phyloP scores from a whole-genome alignment of 495 filamentous ascomycete genomes.

The Penicillium soppii region DNA sequence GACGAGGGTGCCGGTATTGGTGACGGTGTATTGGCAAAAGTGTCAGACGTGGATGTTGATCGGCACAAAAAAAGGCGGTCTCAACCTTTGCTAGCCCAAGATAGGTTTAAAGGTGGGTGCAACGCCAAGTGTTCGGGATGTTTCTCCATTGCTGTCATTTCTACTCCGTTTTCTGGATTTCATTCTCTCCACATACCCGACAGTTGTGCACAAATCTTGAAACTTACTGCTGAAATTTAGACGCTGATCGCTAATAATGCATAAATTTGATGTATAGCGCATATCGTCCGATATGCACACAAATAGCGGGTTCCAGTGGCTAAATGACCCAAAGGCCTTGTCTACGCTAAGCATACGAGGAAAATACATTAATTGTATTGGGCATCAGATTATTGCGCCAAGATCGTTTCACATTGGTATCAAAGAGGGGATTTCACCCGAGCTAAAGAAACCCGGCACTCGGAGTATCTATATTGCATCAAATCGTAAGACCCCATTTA shows the following conservation, averaged over 20 bases:
- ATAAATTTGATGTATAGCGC: too few relatives aligned
- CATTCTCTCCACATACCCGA: background rate
- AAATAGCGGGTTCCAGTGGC: too few relatives aligned
- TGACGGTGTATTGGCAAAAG: constrained; percentile 4
- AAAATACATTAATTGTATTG: too few relatives aligned
- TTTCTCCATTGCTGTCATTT: background rate
- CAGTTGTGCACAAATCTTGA: too few relatives aligned
- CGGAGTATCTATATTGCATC: constrained; percentile 15
- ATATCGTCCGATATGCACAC: too few relatives aligned
- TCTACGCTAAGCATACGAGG: too few relatives aligned
- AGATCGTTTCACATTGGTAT: constrained; percentile 26
- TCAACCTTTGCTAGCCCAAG: constrained; percentile 13
- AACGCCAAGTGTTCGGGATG: constrained; percentile 1
- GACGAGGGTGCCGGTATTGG: background rate
- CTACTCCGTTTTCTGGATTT: background rate
- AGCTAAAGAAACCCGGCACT: constrained; percentile 6
- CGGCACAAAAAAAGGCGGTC: constrained; percentile 29
- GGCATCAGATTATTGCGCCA: background rate
- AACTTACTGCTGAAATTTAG: too few relatives aligned
- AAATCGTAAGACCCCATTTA: constrained; percentile 28
- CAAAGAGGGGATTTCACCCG: constrained; percentile 8
- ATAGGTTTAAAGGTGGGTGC: constrained; percentile 12
- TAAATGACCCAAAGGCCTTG: too few relatives aligned
- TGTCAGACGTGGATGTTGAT: constrained; percentile 23
- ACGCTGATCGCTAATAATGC: too few relatives aligned